Percentiles rank a stretch among this genome's conserved stretches.
phyloP scores from a whole-genome alignment of 371 early-diverging fungal species.

The Basidiobolus meristosporus region DNA sequence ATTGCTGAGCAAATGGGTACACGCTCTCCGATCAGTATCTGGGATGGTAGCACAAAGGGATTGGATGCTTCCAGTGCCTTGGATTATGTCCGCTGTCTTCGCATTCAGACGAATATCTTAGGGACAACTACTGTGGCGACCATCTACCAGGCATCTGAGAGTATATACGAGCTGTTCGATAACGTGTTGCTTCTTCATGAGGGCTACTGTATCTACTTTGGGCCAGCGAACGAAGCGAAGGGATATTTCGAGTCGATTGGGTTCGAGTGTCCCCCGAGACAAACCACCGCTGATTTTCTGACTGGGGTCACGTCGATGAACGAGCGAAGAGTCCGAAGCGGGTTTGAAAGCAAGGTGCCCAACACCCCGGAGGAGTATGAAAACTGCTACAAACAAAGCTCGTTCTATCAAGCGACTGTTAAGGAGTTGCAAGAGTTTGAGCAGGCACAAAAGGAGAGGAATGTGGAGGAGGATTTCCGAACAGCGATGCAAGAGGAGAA shows the following conservation, averaged over 20 bases:
- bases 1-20: constrained; percentile 78
- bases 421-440: constrained; percentile 17
- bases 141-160: constrained; percentile 52
- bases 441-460: constrained; percentile 7
- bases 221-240: constrained; percentile 33
- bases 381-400: constrained; percentile 13
- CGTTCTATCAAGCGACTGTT: constrained; percentile 12
- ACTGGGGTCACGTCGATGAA: constrained; percentile 38
- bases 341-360: constrained; percentile 23
- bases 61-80: constrained; percentile 80
- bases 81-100: constrained; percentile 44
- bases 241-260: constrained; percentile 45
- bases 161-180: constrained; percentile 58
- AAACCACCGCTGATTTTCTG: constrained; percentile 54
- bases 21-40: constrained; percentile 44
- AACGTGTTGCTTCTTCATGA: constrained; percentile 44
- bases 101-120: constrained; percentile 37
- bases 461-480: constrained; percentile 17
- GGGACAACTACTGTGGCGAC: constrained; percentile 38
- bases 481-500: constrained; percentile 25
- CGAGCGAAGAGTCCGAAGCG: constrained; percentile 30
- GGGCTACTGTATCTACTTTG: constrained; percentile 56
- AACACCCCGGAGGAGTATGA: constrained; percentile 20
- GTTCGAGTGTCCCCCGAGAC: constrained; percentile 42
- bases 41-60: constrained; percentile 79